A percentile compares a stretch with the other conserved stretches of the same genome.
Evolutionary conservation across 23 red algal genomes (phyloP).

Genomic region (Cyanidium caldarium): DNA sequence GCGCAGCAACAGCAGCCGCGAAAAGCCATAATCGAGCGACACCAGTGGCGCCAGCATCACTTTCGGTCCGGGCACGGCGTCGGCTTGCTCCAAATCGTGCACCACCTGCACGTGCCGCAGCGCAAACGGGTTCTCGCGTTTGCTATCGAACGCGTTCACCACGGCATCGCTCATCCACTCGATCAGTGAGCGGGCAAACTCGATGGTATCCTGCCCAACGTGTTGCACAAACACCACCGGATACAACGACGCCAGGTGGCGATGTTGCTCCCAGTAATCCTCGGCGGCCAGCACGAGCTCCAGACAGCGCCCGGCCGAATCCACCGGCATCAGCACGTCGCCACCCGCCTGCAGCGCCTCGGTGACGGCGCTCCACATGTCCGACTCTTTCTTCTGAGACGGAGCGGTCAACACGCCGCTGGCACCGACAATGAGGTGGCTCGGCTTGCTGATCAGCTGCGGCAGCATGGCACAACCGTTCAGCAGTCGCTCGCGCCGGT

Average conservation of each 20-base stretch:
- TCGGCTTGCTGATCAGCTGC: slow-evolving; percentile 39
- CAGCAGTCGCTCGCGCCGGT: slow-evolving; percentile 71
- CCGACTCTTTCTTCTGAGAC: slow-evolving; percentile 16
- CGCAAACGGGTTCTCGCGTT: slow-evolving; percentile 71
- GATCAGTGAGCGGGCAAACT: slow-evolving; percentile 93
- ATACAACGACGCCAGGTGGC: slow-evolving; percentile 16
- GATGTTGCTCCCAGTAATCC: slow-evolving; percentile 40
- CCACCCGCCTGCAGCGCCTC: slow-evolving; percentile 20
- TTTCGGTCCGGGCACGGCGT: slow-evolving; percentile 44
- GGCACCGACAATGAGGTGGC: slow-evolving; percentile 62
- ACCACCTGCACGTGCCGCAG: slow-evolving; percentile 66
- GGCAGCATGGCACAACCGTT: slow-evolving; percentile 45
- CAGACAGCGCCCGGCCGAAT: slow-evolving; percentile 79
- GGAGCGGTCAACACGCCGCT: slow-evolving; percentile 4
- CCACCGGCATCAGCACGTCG: slow-evolving; percentile 80
- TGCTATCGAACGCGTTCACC: slow-evolving; percentile 59
- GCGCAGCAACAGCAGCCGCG: slow-evolving; percentile 42
- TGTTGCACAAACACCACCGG: slow-evolving; percentile 56
- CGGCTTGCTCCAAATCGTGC: slow-evolving; percentile 34
- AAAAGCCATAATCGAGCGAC: slow-evolving; percentile 58
- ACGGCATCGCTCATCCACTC: slow-evolving; percentile 93
- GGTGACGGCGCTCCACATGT: slow-evolving; percentile 6
- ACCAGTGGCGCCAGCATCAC: slow-evolving; percentile 63
- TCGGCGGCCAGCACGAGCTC: slow-evolving; percentile 70
- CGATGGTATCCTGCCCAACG: slow-evolving; percentile 68